These are phyloP conservation scores for Neurospora cerealis DNA, from an alignment of 495 filamentous ascomycete genomes.

Conservation along the genomic window DNA sequence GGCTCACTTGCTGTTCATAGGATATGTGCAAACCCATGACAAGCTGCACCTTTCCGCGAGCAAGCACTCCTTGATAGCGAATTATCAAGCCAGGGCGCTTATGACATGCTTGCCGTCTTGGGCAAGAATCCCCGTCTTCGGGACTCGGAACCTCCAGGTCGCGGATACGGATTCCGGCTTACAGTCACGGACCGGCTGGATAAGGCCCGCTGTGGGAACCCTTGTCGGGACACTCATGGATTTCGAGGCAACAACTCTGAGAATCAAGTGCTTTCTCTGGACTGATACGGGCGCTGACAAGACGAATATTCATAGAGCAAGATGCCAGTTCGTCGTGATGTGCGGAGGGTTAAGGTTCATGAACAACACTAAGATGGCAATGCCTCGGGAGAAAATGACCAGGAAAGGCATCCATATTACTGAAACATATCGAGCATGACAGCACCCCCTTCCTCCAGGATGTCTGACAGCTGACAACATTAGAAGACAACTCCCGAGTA, in stretches of 20 bases:
- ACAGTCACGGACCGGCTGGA: not conserved
- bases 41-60: not conserved
- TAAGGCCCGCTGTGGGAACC: not conserved
- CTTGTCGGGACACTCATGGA: not conserved
- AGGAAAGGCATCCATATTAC: not conserved
- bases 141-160: not conserved
- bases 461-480: not conserved
- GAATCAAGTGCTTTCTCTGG: not conserved
- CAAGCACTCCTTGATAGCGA: not conserved
- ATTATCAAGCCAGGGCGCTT: not conserved
- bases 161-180: not conserved
- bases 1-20: not conserved
- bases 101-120: not conserved
- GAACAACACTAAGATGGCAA: not conserved
- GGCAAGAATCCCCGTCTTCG: not conserved
- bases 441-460: not conserved
- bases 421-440: not conserved
- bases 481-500: not conserved
- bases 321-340: not conserved
- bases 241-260: not conserved
- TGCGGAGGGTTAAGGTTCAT: not conserved
- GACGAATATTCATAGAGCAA: not conserved
- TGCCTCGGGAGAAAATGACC: not conserved
- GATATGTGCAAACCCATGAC: not conserved
- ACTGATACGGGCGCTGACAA: not conserved